These are phyloP conservation scores for Apium graveolens DNA, from an alignment of 129 eudicot species.

Conservation along the genomic window DNA sequence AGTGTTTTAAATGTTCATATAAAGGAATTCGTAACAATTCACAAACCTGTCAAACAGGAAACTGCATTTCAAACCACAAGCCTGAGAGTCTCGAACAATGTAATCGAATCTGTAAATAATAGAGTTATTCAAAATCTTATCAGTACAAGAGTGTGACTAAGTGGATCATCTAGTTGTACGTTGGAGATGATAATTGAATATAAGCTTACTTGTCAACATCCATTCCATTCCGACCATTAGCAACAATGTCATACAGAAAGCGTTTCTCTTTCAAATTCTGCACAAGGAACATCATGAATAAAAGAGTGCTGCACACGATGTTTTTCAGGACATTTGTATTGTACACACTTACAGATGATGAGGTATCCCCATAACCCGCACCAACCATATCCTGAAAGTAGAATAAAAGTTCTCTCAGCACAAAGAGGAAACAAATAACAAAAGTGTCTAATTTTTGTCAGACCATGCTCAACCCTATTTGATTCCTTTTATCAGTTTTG, in stretches of 20 bases:
- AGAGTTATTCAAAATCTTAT: conserved; percentile 4
- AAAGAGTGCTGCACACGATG: background rate
- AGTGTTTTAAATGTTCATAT: background rate
- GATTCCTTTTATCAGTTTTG: background rate
- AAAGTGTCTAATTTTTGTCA: background rate
- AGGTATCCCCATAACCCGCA: conserved; percentile 40
- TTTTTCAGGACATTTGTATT: conserved; percentile 1
- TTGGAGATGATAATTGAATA: background rate
- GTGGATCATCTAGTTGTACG: background rate
- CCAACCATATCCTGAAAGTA: conserved; percentile 69
- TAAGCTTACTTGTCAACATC: conserved; percentile 82
- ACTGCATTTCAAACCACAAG: conserved; percentile 82
- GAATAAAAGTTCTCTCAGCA: background rate
- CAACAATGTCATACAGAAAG: conserved; percentile 90
- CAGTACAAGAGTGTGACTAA: background rate
- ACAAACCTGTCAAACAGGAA: conserved; percentile 65
- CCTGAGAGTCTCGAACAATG: conserved; percentile 80
- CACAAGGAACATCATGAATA: background rate
- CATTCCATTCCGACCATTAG: conserved; percentile 94
- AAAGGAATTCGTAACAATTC: background rate
- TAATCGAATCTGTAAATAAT: conserved; percentile 63
- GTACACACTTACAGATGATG: conserved; percentile 39
- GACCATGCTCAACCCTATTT: background rate
- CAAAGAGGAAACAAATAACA: background rate
- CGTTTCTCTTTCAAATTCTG: too few species aligned